Base-by-base conservation (phyloP, 2,329 filamentous ascomycete genomes). In the Trichoderma semiorbis region DNA sequence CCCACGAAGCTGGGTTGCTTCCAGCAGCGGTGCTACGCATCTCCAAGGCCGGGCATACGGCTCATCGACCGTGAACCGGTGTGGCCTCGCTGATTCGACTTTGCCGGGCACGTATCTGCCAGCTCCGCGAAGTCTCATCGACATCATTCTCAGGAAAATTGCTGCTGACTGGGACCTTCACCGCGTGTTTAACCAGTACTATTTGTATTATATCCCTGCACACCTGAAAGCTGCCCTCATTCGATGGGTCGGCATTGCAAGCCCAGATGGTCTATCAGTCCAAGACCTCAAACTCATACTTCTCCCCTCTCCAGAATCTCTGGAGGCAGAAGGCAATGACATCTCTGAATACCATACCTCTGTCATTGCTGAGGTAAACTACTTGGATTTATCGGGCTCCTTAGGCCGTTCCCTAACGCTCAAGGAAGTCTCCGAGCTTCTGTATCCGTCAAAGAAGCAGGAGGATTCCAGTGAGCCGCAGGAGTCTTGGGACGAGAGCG, bases 131-230 rank as follows among this genome's bases (percentile, higher is more conserved):
- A 89, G 86, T 75, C 77, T 91, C 66, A 82, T 88, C 69, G 87
- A 87, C 74, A 78, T 85, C 30, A 80, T 84, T 26, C 78, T 91
- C 68, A 82, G 84, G 72, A 80, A 78, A 62, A 83, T 91, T 74
- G 87, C 84, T 5, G 74, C 78, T 3, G 84, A 89, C 73, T 91
- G 89, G 89, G 81, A 83, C 18, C 81, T 85, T 68, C 86, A 90
- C 74, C 81, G 83, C 26, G 81, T 84, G 47, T 90, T 88, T 79
- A 86, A 90, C 76, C 84, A 83, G 72, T 85, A 89, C 74, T 85
- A 89, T 76, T 79, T 91, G 60, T 87, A 86, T 71, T 84, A 84
- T 55, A 76, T 91, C 50, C 88, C 88, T 6, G 86, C 83, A 50
- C 83, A 85, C 71, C 75, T 90, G 47, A 85, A 88, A 71, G 81